These are phyloP conservation scores for Canavalia gladiata DNA, from an alignment of 306 rosid species.

Conservation along the genomic window DNA sequence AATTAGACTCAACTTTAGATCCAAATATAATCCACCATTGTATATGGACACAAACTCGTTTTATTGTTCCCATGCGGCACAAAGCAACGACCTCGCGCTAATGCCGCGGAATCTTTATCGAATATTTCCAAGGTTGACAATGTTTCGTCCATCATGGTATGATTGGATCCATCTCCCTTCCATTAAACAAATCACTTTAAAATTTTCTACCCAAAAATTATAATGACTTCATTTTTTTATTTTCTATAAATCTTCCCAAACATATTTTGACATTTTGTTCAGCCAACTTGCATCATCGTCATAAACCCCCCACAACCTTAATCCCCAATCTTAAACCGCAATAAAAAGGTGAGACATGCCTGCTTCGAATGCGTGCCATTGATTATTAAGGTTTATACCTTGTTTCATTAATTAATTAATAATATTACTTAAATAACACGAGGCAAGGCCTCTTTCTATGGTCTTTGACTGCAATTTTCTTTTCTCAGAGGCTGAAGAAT, in stretches of 20 bases:
- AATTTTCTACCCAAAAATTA: neutral
- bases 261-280: neutral
- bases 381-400: neutral
- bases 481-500: neutral
- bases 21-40: too few relatives aligned
- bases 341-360: conserved; percentile 17
- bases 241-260: neutral
- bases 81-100: neutral
- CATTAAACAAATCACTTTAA: conserved; percentile 1
- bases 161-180: neutral
- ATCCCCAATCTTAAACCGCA: neutral
- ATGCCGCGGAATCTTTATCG: conserved; percentile 47
- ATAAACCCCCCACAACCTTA: neutral
- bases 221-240: neutral
- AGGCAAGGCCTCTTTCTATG: conserved; percentile 32
- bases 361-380: neutral
- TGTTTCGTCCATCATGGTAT: conserved; percentile 17
- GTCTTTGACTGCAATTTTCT: neutral
- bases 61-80: conserved; percentile 22
- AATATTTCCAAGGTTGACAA: conserved; percentile 38
- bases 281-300: neutral
- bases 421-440: neutral
- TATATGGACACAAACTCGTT: neutral
- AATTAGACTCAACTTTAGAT: neutral
- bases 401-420: conserved; percentile 29